These are phyloP conservation scores for Boehmeria nivea DNA, from an alignment of 306 rosid species.

Conservation along the genomic window DNA sequence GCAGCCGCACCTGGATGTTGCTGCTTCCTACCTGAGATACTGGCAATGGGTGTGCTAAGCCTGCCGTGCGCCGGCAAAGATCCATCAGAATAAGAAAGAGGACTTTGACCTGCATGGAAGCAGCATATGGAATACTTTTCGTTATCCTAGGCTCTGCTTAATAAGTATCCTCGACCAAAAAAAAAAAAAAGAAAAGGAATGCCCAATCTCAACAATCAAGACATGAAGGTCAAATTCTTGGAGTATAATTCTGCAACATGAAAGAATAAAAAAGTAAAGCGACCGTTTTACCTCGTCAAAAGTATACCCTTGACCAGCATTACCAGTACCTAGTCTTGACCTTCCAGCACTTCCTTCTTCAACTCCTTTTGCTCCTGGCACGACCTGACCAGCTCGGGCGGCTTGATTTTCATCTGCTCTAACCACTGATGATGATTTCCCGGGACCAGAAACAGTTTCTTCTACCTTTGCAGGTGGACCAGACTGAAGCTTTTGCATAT, in stretches of 20 bases:
- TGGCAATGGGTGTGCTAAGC: conserved; percentile 71
- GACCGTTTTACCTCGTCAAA: conserved; percentile 73
- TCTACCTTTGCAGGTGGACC: conserved; percentile 72
- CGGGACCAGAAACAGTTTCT: conserved; percentile 42
- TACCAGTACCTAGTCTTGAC: conserved; percentile 80
- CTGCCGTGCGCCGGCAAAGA: conserved; percentile 76
- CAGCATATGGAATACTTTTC: conserved; percentile 14
- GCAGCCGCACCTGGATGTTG: conserved; percentile 87
- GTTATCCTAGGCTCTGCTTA: too few species aligned
- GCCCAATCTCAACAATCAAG: neutral
- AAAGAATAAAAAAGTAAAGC: conserved; percentile 1
- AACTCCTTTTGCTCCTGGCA: conserved; percentile 63
- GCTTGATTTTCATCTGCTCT: conserved; percentile 73
- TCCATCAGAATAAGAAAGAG: conserved; percentile 86
- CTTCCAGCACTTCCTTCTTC: conserved; percentile 77
- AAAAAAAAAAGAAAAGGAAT: too few species aligned
- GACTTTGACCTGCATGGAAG: conserved; percentile 64
- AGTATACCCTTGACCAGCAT: conserved; percentile 99
- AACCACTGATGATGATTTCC: conserved; percentile 52
- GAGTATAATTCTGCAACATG: neutral
- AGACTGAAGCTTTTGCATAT: conserved; percentile 62
- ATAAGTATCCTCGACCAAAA: too few species aligned
- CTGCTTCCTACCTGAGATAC: conserved; percentile 86
- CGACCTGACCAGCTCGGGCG: conserved; percentile 53
- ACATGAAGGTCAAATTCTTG: conserved; percentile 8